Evolutionary conservation across 768 basidiomycete species (phyloP), one percentile per base, ranked within the genome.

Genomic region (Mycena latifolia): DNA sequence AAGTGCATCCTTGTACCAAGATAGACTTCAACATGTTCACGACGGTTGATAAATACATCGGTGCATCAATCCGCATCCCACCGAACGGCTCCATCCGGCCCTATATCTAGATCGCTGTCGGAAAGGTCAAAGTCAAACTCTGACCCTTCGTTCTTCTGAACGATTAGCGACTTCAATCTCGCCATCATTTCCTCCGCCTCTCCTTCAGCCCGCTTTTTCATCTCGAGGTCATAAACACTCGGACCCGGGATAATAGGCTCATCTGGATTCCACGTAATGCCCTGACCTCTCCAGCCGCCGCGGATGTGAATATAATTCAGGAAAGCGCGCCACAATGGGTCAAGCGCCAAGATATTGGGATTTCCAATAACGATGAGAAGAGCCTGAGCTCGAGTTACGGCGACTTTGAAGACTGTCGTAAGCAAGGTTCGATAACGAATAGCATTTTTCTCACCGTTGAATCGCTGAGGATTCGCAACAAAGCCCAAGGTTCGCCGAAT

Each of bases 291-390:
- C 86, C 88, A 90, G 0, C 88, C 89, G 2, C 83, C 83, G 17
- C 84, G 81, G 20, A 70, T 54, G 65, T 86, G 74, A n/a, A 90
- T 74, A 66, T 86, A 89, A 62, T 88, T 89, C 52, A 91, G 72
- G 78, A 89, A 89, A 0, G 77, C 73, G 5, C 88, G 77, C 89
- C 89, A 90, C 3, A 89, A 77, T 0, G 89, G 88, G 66, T 91
- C 89, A 1, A 90, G 80, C 10, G 84, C 85, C 0, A 91, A 77
- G 5, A 89, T 86, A 10, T 79, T 73, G 0, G 88, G 86, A 65
- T 90, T 85, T 5, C 89, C 89, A 27, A 91, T 74, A 51, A 90
- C 77, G 72, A 90, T 82, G 10, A 91, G 77, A 1, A 91, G 77
- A 0, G 88, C 86, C 67, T 88, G 79, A 0, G 89, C 88, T 45